Conservation (phyloP, 441 rosid genomes). For the Iberis amara region DNA sequence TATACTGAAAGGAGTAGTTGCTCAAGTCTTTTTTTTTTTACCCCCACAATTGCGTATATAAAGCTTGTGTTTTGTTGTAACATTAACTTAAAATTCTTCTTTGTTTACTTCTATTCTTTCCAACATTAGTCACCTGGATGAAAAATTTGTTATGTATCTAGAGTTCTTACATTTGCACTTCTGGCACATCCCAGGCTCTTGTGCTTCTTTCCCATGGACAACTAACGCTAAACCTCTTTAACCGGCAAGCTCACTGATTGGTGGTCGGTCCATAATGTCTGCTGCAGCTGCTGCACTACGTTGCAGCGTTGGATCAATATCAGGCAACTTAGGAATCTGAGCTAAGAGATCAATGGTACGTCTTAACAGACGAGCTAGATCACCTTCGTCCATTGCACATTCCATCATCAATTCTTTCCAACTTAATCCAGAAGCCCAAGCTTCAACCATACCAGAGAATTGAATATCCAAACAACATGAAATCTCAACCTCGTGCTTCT, state of each 20-base stretch:
- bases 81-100: slow-evolving; percentile 22
- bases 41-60: slow-evolving; percentile 24
- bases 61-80: slow-evolving; percentile 27
- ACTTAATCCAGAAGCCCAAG: slow-evolving; percentile 92
- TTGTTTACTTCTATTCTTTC: slow-evolving; percentile 29
- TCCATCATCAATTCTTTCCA: slow-evolving; percentile 97
- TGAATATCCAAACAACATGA: slow-evolving; percentile 73
- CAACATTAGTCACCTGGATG: slow-evolving; percentile 27
- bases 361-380: slow-evolving; percentile 77
- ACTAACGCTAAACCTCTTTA: too few species aligned
- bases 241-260: slow-evolving; percentile 73
- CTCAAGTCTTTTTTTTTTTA: slow-evolving; percentile 1
- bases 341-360: slow-evolving; percentile 77
- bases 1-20: slow-evolving; percentile 14
- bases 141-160: slow-evolving; percentile 18
- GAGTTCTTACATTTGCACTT: slow-evolving; percentile 22
- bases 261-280: slow-evolving; percentile 82
- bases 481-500: slow-evolving; percentile 65
- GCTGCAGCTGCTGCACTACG: slow-evolving; percentile 59
- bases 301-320: slow-evolving; percentile 58
- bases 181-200: slow-evolving; percentile 13
- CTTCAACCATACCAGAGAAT: slow-evolving; percentile 93
- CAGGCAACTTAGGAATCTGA: slow-evolving; percentile 91
- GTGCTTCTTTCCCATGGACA: too few species aligned
- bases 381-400: slow-evolving; percentile 94